phyloP scores from a whole-genome alignment of 495 filamentous ascomycete genomes.

The Cladorrhinum samala region DNA sequence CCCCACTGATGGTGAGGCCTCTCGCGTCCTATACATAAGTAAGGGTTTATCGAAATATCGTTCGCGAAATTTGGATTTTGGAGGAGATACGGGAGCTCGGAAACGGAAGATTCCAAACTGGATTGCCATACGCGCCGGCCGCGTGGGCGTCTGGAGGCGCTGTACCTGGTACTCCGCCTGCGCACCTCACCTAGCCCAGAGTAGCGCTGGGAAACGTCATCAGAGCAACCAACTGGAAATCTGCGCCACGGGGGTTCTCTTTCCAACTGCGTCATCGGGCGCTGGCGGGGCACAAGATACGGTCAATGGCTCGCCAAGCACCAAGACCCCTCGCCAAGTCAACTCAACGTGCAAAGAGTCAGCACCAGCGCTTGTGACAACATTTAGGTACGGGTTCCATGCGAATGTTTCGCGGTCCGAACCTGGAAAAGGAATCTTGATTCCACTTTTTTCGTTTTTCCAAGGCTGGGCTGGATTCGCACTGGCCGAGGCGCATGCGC shows the following conservation, averaged over 20 bases:
- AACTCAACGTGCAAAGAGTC: not conserved
- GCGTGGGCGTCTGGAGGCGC: not conserved
- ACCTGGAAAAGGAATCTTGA: no score
- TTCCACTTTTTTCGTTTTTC: not conserved
- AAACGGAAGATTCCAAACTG: no score
- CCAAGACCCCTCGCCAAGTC: not conserved
- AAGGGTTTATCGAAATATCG: no score
- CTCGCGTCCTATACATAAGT: no score
- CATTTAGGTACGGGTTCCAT: not conserved
- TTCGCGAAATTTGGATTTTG: no score
- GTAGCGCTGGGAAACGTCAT: slow-evolving; percentile 12
- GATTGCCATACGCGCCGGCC: no score
- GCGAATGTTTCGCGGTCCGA: no score
- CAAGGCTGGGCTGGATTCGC: not conserved
- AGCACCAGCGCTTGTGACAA: not conserved
- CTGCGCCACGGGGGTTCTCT: slow-evolving; percentile 10
- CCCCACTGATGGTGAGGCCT: not conserved
- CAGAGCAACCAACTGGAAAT: slow-evolving; percentile 1
- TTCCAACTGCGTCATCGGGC: slow-evolving; percentile 11
- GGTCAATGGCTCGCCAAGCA: not conserved
- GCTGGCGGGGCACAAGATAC: slow-evolving; percentile 2
- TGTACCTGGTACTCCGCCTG: not conserved
- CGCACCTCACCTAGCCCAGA: no score
- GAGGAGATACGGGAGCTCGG: no score
- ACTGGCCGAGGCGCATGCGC: not conserved